Evolutionary conservation across 2,329 filamentous ascomycete species (phyloP).

Genomic region (Tolypocladium sp.): DNA sequence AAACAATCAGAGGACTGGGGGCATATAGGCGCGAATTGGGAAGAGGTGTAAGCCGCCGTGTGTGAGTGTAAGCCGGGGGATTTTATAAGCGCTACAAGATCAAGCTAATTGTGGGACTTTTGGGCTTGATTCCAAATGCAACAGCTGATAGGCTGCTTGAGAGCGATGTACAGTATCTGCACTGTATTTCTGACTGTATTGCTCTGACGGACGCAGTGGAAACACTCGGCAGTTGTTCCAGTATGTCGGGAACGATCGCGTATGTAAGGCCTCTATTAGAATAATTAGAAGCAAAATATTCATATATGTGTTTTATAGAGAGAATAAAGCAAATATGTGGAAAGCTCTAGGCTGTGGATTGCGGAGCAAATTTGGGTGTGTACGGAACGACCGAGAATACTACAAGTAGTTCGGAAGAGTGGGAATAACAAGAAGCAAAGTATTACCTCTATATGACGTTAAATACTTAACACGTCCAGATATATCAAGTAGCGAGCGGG

Average conservation of each 20-base stretch:
- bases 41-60: not conserved
- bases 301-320: not conserved
- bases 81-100: not conserved
- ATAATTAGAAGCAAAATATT: not conserved
- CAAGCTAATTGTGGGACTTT: not conserved
- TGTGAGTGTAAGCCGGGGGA: not conserved
- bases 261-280: not conserved
- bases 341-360: not conserved
- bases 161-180: not conserved
- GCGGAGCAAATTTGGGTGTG: not conserved
- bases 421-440: no score
- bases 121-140: not conserved
- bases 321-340: not conserved
- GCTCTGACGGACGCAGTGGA: not conserved
- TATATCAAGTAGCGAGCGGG: no score
- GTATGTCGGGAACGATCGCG: not conserved
- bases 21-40: not conserved
- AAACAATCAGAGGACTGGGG: not conserved
- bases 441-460: no score
- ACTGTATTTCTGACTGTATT: not conserved
- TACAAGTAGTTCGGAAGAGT: no score
- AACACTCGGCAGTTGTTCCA: not conserved
- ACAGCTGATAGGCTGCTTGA: not conserved
- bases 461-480: no score
- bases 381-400: not conserved